These are phyloP conservation scores for Fraxinus ornus DNA, from an alignment of 305 asterid genomes.

Conservation along the genomic window DNA sequence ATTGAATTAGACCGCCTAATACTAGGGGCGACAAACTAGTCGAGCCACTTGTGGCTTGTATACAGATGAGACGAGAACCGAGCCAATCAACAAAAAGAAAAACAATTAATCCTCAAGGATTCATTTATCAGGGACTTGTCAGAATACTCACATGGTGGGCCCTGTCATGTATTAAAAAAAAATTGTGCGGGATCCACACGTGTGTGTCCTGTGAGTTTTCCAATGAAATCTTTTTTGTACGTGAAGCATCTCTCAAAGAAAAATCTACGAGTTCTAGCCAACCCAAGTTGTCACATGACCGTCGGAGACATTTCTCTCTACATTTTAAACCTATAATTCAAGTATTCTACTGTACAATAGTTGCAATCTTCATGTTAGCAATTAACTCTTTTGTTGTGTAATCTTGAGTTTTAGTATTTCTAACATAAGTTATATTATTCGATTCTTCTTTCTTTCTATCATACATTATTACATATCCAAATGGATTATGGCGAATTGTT, in stretches of 20 bases:
- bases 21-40: not conserved
- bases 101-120: too few species aligned
- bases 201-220: too few species aligned
- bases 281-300: not conserved
- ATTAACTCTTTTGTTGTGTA: too few species aligned
- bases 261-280: not conserved
- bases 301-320: not conserved
- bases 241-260: too few species aligned
- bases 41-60: not conserved
- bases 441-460: not conserved
- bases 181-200: too few species aligned
- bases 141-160: too few species aligned
- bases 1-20: not conserved
- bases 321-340: not conserved
- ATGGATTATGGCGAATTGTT: not conserved
- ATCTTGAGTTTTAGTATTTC: too few species aligned
- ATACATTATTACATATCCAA: not conserved
- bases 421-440: not conserved
- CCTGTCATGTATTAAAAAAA: too few species aligned
- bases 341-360: not conserved
- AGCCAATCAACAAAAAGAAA: too few species aligned
- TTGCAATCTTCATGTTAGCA: not conserved
- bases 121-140: too few species aligned
- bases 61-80: not conserved
- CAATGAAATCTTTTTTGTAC: too few species aligned